Evolutionary conservation across 1,139 yeast genomes (phyloP), one percentile per base, ranked within the genome.

Genomic region (Eremothecium sinecaudum): DNA sequence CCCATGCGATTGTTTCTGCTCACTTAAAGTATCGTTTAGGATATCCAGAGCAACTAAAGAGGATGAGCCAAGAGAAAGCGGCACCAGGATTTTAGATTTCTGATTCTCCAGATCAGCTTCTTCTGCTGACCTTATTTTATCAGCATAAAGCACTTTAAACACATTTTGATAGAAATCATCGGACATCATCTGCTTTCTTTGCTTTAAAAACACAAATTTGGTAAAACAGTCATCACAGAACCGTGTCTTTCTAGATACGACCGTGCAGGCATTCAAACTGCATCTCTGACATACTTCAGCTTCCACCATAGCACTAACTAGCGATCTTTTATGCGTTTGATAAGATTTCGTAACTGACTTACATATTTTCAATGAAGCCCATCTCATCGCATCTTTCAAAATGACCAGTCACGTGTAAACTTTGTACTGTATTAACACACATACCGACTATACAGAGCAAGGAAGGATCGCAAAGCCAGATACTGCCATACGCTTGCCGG

Each of bases 121-220:
- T 27, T 44, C 50, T n/a, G 43, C 44, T 5, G 54, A 47, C 11
- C 48, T 46, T 5, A 68, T 35, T 19, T 45, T 49, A 32, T 52
- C 56, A 28, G 46, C 68, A 42, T 72, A 53, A 21, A 49, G 35
- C 1, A 57, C 58, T 39, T 56, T 57, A 37, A 59, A 82, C 47
- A 75, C 71, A 18, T 79, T 86, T 50, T 81, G 80, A 59, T 71
- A 83, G 36, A 66, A 71, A 18, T 80, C 87, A 44, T 68, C 70
- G 25, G 62, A 64, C 80, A 84, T 75, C 83, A 87, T 75, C 50
- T 70, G 79, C 51, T 79, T 80, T 42, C 94, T 66, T 56, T 82
- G 87, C 53, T 84, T 86, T 18, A 84, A 78, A 41, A 80, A 67
- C 23, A 86, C 66, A 48, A 83, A 86, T 40, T 77, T 64, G 18